Conservation (phyloP, 768 basidiomycete genomes). For the Termitomyces sp. region DNA sequence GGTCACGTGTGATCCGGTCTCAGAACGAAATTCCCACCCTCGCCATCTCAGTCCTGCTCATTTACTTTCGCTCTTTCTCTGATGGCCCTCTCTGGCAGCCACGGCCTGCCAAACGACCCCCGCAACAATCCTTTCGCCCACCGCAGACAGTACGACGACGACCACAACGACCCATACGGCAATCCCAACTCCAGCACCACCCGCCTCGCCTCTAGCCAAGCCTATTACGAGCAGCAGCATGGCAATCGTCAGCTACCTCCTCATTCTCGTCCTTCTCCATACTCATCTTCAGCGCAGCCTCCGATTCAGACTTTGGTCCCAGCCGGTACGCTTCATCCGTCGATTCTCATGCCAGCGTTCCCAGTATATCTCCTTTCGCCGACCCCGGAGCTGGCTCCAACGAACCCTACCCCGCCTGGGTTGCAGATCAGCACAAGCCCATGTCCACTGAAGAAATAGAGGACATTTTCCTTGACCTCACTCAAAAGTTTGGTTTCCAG, state of each 20-base stretch:
- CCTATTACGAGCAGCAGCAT: conserved; percentile 32
- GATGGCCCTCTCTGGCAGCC: conserved; percentile 19
- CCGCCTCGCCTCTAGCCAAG: conserved; percentile 44
- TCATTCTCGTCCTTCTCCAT: conserved; percentile 1
- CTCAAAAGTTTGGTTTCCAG: conserved; percentile 99
- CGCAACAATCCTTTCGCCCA: conserved; percentile 26
- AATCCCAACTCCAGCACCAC: conserved; percentile 50
- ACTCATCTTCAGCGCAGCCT: conserved; percentile 17
- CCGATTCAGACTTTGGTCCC: conserved; percentile 32
- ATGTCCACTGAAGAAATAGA: conserved; percentile 98
- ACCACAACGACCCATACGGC: conserved; percentile 46
- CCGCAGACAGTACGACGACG: conserved; percentile 39
- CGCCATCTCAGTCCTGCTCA: conserved; percentile 7
- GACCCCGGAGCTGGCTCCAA: conserved; percentile 45
- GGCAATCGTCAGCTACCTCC: conserved; percentile 16
- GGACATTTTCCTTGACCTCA: conserved; percentile 96
- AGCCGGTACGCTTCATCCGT: conserved; percentile 50
- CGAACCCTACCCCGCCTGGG: conserved; percentile 94
- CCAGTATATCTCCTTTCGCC: conserved; percentile 54
- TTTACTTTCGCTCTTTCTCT: conserved; percentile 16
- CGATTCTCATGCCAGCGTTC: conserved; percentile 55
- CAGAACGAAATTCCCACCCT: conserved; percentile 12
- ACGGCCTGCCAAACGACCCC: conserved; percentile 19
- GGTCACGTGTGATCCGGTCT: conserved; percentile 6
- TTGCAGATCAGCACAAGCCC: conserved; percentile 59